phyloP scores from a whole-genome alignment of 2,329 filamentous ascomycete species.

The Verticillium tricorpus region DNA sequence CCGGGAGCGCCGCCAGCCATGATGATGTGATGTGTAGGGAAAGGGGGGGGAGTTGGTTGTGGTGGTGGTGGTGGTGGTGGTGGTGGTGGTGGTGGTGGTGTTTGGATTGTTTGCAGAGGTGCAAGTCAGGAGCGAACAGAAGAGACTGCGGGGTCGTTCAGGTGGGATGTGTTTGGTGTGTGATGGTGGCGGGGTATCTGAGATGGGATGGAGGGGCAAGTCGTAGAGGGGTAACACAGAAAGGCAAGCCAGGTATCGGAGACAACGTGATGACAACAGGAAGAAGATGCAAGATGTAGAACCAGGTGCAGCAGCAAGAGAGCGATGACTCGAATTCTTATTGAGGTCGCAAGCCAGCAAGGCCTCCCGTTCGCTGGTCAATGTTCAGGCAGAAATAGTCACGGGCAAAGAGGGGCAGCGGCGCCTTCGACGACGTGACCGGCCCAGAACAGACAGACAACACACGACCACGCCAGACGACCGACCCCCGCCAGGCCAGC shows the following conservation, averaged over 20 bases:
- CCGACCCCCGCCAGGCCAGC: too few relatives aligned
- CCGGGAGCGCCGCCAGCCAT: conserved; percentile 45
- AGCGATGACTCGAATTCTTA: not conserved
- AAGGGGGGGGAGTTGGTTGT: conserved; percentile 2
- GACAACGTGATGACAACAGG: not conserved
- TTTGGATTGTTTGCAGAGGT: conserved; percentile 2
- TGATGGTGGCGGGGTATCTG: conserved; percentile 1
- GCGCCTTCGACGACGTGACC: not conserved
- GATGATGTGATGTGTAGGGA: conserved; percentile 18
- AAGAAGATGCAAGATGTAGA: not conserved
- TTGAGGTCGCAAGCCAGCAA: not conserved
- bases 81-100: conserved; percentile 8
- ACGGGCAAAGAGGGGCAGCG: not conserved
- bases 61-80: conserved; percentile 5
- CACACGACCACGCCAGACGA: not conserved
- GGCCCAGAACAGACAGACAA: not conserved
- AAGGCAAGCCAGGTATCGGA: not conserved
- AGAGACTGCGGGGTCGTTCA: conserved; percentile 10
- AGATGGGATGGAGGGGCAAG: not conserved
- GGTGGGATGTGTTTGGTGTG: conserved; percentile 9
- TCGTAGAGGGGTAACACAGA: not conserved
- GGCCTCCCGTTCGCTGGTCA: not conserved
- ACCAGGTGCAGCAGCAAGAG: not conserved
- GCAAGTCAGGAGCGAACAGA: not conserved
- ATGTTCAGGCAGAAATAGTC: conserved; percentile 1